Evolutionary conservation across 495 filamentous ascomycete species (phyloP), one percentile per base, ranked within the genome.

Genomic region (Amphirosellinia nigrospora): DNA sequence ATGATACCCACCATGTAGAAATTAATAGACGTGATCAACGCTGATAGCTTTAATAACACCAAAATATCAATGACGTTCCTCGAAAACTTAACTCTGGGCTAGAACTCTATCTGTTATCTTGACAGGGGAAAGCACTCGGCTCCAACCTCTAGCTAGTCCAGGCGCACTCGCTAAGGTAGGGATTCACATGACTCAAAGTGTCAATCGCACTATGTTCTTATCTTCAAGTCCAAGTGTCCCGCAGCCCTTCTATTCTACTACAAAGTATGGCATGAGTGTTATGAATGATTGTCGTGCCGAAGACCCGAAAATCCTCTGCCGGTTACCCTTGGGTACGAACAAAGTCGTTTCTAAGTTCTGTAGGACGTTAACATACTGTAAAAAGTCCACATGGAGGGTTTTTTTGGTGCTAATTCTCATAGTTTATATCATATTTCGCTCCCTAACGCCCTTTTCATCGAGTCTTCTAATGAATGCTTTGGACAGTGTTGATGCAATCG

Each of bases 1-100:
- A 16, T 60, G 66, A 68, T 68, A 68, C 58, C 64, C 64, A 50
- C 43, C 1, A 32, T 34, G 38, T 67, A 66, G 16, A 58, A 32
- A 26, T 23, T 67, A 55, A 45, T 45, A 55, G n/a, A 56, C 23
- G 21, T 26, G 21, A 41, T n/a, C n/a, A 36, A 41, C 50, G 50
- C 34, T 60, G 36, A 41, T 41, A 60, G 11, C 10, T 19, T 36
- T 36, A n/a, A 58, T 36, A 32, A 36, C 8, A 11, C 11, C 19
- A 8, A 32, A 36, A 0, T 19, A 36, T 21, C 30, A 3, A 36
- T 36, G 55, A 58, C 55, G 50, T 28, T 30, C 11, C 13, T 53
- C 30, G 23, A 53, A 28, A 30, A 53, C 5, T 6, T 53, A 53
- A 53, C 30, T 1, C 10, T 8, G 1, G 26, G 13, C 26, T 16